phyloP scores from a whole-genome alignment of 768 basidiomycete genomes.

The Pleurotus citrinopileatus region DNA sequence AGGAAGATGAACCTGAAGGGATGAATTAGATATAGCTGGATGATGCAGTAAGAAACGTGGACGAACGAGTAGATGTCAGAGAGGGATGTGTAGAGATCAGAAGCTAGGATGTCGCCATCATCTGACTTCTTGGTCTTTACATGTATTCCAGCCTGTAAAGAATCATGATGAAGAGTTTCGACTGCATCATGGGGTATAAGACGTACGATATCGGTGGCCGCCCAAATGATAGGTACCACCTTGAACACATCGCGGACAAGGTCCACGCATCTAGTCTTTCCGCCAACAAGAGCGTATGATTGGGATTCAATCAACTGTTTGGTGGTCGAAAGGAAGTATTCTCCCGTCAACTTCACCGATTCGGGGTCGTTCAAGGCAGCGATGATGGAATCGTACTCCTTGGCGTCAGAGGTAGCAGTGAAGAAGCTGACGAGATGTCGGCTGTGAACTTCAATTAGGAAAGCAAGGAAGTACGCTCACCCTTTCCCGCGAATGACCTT shows the following conservation, averaged over 20 bases:
- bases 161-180: neutral
- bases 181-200: neutral
- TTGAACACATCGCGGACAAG: constrained; percentile 69
- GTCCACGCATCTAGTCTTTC: constrained; percentile 53
- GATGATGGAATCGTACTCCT: constrained; percentile 47
- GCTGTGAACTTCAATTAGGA: neutral
- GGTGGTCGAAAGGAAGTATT: constrained; percentile 68
- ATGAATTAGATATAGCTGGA: neutral
- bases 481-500: constrained; percentile 59
- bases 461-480: constrained; percentile 30
- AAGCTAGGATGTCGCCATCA: constrained; percentile 59
- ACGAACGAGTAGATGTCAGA: constrained; percentile 70
- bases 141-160: constrained; percentile 61
- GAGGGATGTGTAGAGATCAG: constrained; percentile 60
- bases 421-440: constrained; percentile 52
- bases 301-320: constrained; percentile 49
- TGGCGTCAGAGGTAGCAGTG: constrained; percentile 41
- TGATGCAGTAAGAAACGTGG: neutral
- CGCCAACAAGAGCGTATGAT: constrained; percentile 58
- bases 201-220: constrained; percentile 64
- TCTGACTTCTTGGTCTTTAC: constrained; percentile 55
- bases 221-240: constrained; percentile 66
- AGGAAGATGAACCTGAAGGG: constrained; percentile 68
- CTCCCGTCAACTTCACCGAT: constrained; percentile 44
- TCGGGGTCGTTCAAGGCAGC: constrained; percentile 47